Conservation (phyloP, 2,329 filamentous ascomycete genomes). For the Eutypa lata region DNA sequence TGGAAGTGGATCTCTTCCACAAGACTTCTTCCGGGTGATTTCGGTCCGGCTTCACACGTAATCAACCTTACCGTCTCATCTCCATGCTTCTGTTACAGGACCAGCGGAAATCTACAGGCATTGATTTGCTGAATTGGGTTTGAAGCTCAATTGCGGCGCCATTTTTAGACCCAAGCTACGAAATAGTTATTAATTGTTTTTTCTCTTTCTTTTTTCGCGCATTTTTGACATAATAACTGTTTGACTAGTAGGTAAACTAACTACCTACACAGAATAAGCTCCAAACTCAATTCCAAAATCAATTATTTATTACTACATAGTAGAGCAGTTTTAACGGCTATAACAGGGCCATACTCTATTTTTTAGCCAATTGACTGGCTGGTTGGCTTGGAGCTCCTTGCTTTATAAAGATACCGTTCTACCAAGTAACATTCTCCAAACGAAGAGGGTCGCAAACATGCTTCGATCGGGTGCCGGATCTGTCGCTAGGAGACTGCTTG, state of each 20-base stretch:
- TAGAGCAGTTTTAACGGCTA: no score
- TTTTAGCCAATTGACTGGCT: no score
- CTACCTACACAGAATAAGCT: not conserved
- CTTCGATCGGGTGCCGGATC: conserved; percentile 35
- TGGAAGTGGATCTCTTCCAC: no score
- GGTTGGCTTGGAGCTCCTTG: no score
- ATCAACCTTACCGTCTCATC: no score
- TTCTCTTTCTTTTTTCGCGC: not conserved
- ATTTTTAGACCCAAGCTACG: not conserved
- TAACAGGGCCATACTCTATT: no score
- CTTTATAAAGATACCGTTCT: not conserved
- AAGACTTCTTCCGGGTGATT: not conserved
- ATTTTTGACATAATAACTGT: not conserved
- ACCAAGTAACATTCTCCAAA: not conserved
- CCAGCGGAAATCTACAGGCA: not conserved
- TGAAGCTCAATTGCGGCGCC: not conserved
- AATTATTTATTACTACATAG: not conserved
- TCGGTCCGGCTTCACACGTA: not conserved
- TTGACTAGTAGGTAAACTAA: no score
- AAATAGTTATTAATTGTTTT: not conserved
- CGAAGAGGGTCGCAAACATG: conserved; percentile 19
- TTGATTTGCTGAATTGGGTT: not conserved
- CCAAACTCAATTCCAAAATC: not conserved
- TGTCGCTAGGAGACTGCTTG: conserved; percentile 26
- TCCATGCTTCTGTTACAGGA: not conserved